Evolutionary conservation across 208 protist species (phyloP).

Genomic region (Trypanosoma grayi): DNA sequence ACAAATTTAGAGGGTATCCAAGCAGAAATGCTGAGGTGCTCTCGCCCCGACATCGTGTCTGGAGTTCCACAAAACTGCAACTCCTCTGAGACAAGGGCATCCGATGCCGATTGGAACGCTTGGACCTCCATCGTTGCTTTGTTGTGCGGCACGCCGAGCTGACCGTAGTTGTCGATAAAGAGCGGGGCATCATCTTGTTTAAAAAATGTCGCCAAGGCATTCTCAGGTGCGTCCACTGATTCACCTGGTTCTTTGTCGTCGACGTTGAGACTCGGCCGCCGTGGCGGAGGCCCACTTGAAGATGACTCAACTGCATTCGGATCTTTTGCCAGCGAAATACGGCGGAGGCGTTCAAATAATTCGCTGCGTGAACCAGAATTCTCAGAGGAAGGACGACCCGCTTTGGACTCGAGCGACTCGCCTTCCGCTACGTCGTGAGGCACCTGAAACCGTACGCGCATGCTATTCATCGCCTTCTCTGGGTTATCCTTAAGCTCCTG

Average conservation of each 20-base stretch:
- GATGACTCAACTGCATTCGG: background rate
- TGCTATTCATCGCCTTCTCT: constrained; percentile 42
- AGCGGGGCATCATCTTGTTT: constrained; percentile 21
- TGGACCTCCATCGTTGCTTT: background rate
- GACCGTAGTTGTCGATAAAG: constrained; percentile 71
- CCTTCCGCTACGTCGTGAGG: constrained; percentile 10
- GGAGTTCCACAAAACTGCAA: too few relatives aligned
- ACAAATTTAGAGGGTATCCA: constrained; percentile 39
- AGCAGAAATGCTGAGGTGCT: background rate
- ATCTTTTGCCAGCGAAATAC: background rate
- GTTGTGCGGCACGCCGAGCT: constrained; percentile 26
- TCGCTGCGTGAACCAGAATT: background rate
- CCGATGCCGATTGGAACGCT: too few relatives aligned
- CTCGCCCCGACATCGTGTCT: too few relatives aligned
- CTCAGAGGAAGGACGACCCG: background rate
- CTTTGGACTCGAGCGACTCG: background rate
- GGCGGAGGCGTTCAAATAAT: constrained; percentile 16
- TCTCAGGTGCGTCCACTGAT: background rate
- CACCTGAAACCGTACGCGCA: constrained; percentile 45
- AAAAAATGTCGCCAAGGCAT: constrained; percentile 16
- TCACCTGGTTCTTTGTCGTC: constrained; percentile 3
- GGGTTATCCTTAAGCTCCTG: constrained; percentile 46
- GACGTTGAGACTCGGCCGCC: background rate
- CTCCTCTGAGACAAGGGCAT: too few relatives aligned
- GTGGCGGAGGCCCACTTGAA: background rate